Conservation (phyloP, 2,329 filamentous ascomycete species). For the Aspergillus bombycis region DNA sequence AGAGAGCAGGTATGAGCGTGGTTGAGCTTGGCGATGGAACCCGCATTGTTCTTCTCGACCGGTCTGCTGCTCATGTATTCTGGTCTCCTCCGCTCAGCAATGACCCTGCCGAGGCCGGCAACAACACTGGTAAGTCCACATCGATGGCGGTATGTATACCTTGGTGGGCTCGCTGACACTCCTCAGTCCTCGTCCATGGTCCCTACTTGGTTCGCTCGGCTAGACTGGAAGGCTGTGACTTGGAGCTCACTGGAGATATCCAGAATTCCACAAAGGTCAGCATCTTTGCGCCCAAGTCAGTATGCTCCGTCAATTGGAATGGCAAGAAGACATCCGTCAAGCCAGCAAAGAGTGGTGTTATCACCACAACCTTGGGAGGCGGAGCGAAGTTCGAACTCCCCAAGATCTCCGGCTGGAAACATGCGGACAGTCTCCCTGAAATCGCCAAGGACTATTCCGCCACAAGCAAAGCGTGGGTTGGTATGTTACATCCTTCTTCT, state of each 20-base stretch:
- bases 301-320: slow-evolving; percentile 57
- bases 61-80: slow-evolving; percentile 58
- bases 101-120: slow-evolving; percentile 50
- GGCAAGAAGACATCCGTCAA: slow-evolving; percentile 34
- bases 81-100: slow-evolving; percentile 57
- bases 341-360: slow-evolving; percentile 36
- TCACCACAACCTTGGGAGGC: slow-evolving; percentile 41
- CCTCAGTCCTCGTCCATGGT: slow-evolving; percentile 55
- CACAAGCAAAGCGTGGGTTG: slow-evolving; percentile 32
- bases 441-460: slow-evolving; percentile 44
- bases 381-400: slow-evolving; percentile 41
- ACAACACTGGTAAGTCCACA: slow-evolving; percentile 47
- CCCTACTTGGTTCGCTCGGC: slow-evolving; percentile 57
- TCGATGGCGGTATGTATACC: not conserved
- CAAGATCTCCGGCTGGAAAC: slow-evolving; percentile 41
- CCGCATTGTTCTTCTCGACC: slow-evolving; percentile 57
- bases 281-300: slow-evolving; percentile 52
- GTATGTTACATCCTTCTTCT: no score
- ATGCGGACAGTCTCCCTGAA: slow-evolving; percentile 50
- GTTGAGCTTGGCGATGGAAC: slow-evolving; percentile 53
- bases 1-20: slow-evolving; percentile 52
- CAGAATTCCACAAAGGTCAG: slow-evolving; percentile 47
- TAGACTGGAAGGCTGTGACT: slow-evolving; percentile 37
- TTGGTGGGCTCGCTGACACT: not conserved
- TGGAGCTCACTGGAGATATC: slow-evolving; percentile 52